Conservation (phyloP, 768 basidiomycete genomes). For the Collybiopsis confluens region DNA sequence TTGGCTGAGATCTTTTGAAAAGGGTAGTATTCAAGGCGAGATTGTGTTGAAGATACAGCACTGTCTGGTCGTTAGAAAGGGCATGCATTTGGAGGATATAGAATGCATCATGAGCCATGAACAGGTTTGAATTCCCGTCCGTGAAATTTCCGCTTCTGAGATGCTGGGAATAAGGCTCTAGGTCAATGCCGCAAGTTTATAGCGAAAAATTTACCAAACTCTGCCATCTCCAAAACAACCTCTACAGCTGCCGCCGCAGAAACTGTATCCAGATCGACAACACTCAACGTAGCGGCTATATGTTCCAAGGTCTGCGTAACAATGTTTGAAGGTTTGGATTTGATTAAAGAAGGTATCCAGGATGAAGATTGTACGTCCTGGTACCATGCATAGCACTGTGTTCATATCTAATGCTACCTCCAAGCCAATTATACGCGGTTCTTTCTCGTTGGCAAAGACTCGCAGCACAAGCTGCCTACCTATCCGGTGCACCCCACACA, state of each 20-base stretch:
- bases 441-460: slow-evolving; percentile 47
- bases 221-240: slow-evolving; percentile 47
- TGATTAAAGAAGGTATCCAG: slow-evolving; percentile 63
- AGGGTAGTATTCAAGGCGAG: slow-evolving; percentile 56
- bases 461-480: slow-evolving; percentile 19
- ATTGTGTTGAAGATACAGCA: slow-evolving; percentile 60
- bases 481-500: neutral
- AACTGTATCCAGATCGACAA: slow-evolving; percentile 31
- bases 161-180: neutral
- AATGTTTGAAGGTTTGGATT: slow-evolving; percentile 57
- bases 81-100: slow-evolving; percentile 52
- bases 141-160: no score
- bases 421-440: slow-evolving; percentile 71
- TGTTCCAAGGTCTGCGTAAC: slow-evolving; percentile 63
- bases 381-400: no score
- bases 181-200: slow-evolving; percentile 76
- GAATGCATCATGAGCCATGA: slow-evolving; percentile 71
- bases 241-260: slow-evolving; percentile 75
- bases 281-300: slow-evolving; percentile 61
- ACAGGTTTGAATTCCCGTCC: no score
- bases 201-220: slow-evolving; percentile 44
- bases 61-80: slow-evolving; percentile 60
- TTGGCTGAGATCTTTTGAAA: slow-evolving; percentile 42
- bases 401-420: neutral
- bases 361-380: slow-evolving; percentile 43